Evolutionary conservation across 164 flowering plant species (phyloP).

Genomic region (Kalanchoe fedtschenkoi): DNA sequence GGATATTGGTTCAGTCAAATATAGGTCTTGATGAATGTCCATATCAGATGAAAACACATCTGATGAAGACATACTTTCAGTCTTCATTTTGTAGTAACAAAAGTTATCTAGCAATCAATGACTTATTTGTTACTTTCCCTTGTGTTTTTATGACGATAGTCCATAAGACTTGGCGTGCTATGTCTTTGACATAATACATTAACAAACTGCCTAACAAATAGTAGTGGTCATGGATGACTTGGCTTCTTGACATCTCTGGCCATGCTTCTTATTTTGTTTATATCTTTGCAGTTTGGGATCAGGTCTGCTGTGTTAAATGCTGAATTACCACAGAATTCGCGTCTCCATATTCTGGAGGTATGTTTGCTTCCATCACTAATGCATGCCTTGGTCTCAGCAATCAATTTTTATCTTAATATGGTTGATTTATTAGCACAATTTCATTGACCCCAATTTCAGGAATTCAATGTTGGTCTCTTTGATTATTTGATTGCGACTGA

Average conservation of each 20-base stretch:
- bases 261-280: background rate
- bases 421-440: background rate
- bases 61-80: too few relatives aligned
- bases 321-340: constrained; percentile 95
- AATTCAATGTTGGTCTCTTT: constrained; percentile 92
- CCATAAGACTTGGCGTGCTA: background rate
- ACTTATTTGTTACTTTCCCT: too few relatives aligned
- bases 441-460: constrained; percentile 34
- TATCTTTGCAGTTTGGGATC: constrained; percentile 69
- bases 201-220: too few relatives aligned
- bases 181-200: too few relatives aligned
- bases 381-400: background rate
- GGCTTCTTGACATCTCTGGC: background rate
- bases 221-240: background rate
- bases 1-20: too few relatives aligned
- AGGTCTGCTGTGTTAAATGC: constrained; percentile 83
- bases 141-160: too few relatives aligned
- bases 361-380: constrained; percentile 4
- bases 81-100: background rate
- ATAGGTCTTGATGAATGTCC: too few relatives aligned
- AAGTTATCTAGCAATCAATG: background rate
- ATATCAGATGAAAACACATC: too few relatives aligned
- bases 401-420: background rate
- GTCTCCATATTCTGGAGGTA: constrained; percentile 94
- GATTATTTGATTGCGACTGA: constrained; percentile 93